Conservation (phyloP, 345 rosid species). For the Combretum micranthum region DNA sequence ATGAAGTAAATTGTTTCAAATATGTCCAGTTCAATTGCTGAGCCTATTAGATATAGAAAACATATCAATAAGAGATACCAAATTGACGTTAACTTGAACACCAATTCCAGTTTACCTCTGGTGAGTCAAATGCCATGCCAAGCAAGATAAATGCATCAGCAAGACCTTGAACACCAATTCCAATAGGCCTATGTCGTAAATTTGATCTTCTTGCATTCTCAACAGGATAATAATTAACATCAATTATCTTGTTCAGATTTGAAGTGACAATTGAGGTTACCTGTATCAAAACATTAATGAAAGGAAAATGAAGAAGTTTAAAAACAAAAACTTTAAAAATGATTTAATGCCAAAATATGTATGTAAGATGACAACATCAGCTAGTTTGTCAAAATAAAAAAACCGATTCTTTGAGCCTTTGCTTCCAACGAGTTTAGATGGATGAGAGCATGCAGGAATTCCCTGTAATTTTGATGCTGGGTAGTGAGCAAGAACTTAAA, state of each 20-base stretch:
- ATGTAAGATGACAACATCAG: slow-evolving; percentile 47
- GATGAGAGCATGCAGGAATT: slow-evolving; percentile 56
- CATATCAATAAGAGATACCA: slow-evolving; percentile 11
- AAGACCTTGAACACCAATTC: slow-evolving; percentile 95
- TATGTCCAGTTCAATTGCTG: slow-evolving; percentile 82
- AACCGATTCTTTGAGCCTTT: slow-evolving; percentile 62
- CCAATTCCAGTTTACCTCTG: slow-evolving; percentile 59
- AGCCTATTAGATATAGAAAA: slow-evolving; percentile 39
- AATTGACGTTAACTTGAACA: not conserved
- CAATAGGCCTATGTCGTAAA: slow-evolving; percentile 78
- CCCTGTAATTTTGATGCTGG: slow-evolving; percentile 30
- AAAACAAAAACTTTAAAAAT: not conserved
- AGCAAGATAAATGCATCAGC: slow-evolving; percentile 88
- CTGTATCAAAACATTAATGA: slow-evolving; percentile 19
- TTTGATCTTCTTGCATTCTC: slow-evolving; percentile 84
- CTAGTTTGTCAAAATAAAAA: slow-evolving; percentile 84
- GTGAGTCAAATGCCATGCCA: slow-evolving; percentile 88
- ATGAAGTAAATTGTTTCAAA: slow-evolving; percentile 91
- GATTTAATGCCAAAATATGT: not conserved
- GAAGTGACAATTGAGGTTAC: slow-evolving; percentile 54
- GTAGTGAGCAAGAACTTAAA: slow-evolving; percentile 2
- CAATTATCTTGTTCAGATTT: slow-evolving; percentile 80
- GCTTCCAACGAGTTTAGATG: slow-evolving; percentile 83
- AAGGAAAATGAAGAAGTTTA: not conserved
- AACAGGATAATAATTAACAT: slow-evolving; percentile 87